Conservation (phyloP, 148 eudicot genomes). For the Salicornia ramosissima region DNA sequence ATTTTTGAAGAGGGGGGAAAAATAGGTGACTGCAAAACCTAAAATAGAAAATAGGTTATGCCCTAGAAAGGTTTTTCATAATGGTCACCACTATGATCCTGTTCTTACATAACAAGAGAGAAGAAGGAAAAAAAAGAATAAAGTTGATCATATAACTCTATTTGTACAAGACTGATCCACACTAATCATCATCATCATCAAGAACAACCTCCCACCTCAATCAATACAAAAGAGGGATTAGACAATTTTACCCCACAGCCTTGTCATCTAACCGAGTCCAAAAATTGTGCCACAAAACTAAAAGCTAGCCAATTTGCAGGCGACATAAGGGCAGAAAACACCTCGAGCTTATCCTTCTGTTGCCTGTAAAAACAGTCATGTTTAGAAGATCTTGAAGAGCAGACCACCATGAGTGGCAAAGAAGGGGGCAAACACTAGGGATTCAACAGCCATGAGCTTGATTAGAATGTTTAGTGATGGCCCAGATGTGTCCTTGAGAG, state of each 20-base stretch:
- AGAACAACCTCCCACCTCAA: slow-evolving; percentile 5
- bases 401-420: slow-evolving; percentile 89
- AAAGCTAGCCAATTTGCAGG: slow-evolving; percentile 19
- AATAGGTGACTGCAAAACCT: not conserved
- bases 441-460: slow-evolving; percentile 97
- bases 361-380: not conserved
- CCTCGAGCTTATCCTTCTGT: slow-evolving; percentile 6
- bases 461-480: slow-evolving; percentile 87
- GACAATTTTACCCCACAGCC: slow-evolving; percentile 17
- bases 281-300: slow-evolving; percentile 26
- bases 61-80: slow-evolving; percentile 13
- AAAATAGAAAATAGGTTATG: slow-evolving; percentile 2
- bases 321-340: slow-evolving; percentile 14
- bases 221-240: slow-evolving; percentile 11
- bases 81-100: slow-evolving; percentile 15
- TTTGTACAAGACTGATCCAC: slow-evolving; percentile 15
- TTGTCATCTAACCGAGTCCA: slow-evolving; percentile 19
- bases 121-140: slow-evolving; percentile 18
- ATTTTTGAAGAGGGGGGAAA: not conserved
- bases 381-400: slow-evolving; percentile 71
- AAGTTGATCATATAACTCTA: slow-evolving; percentile 19
- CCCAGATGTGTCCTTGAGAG: slow-evolving; percentile 94
- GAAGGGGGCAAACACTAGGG: slow-evolving; percentile 93
- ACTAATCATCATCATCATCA: slow-evolving; percentile 28
- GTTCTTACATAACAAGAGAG: slow-evolving; percentile 8